Conservation (phyloP, 345 rosid genomes). For the Citropsis articulata region DNA sequence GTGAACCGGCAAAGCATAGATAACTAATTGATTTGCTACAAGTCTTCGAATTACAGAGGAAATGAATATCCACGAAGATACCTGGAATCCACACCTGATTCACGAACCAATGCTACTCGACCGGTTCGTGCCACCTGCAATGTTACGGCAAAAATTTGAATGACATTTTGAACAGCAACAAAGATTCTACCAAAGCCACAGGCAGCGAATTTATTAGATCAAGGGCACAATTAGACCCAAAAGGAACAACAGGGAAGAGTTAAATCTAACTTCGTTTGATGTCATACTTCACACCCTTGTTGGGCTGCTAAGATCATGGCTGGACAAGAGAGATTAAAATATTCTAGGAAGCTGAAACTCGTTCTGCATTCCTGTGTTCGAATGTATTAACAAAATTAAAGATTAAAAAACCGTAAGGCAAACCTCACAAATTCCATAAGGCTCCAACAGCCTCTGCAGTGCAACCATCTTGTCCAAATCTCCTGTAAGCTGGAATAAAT, state of each 20-base stretch:
- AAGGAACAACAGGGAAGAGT: neutral
- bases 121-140: slow-evolving; percentile 90
- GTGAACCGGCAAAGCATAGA: neutral
- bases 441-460: slow-evolving; percentile 84
- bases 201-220: too few species aligned
- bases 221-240: neutral
- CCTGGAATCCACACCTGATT: slow-evolving; percentile 87
- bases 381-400: neutral
- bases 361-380: neutral
- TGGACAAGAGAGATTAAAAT: neutral
- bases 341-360: neutral
- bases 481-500: slow-evolving; percentile 67
- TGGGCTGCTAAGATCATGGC: neutral
- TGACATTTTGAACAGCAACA: too few species aligned
- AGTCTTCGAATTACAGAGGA: slow-evolving; percentile 36
- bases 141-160: neutral
- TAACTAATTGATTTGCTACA: neutral
- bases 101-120: slow-evolving; percentile 80
- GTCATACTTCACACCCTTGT: neutral
- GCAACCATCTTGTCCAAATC: slow-evolving; percentile 97
- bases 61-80: slow-evolving; percentile 84
- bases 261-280: neutral
- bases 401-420: slow-evolving; percentile 18
- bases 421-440: slow-evolving; percentile 96
- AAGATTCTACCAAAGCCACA: too few species aligned